Evolutionary conservation across 768 basidiomycete species (phyloP).

Genomic region (Podaxis pistillaris): DNA sequence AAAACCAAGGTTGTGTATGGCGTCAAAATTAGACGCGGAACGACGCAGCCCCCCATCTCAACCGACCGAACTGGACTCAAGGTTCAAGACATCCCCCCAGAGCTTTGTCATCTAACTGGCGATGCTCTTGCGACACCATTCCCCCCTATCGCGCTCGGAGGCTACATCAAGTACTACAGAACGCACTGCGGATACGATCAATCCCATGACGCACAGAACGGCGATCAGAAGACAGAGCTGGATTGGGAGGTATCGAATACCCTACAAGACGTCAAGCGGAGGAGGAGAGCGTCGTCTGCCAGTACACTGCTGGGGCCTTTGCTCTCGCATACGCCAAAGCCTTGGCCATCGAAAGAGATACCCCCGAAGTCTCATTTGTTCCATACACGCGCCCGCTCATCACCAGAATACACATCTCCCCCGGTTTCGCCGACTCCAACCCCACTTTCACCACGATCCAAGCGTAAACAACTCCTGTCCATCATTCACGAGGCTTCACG

Average conservation of each 20-base stretch:
- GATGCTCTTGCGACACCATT: slow-evolving; percentile 29
- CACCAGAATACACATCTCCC: slow-evolving; percentile 15
- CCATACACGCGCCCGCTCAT: slow-evolving; percentile 22
- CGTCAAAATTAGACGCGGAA: slow-evolving; percentile 11
- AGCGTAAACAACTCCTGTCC: slow-evolving; percentile 18
- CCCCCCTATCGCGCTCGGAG: slow-evolving; percentile 37
- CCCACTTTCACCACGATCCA: slow-evolving; percentile 20
- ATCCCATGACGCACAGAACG: background rate
- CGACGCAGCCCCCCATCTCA: background rate
- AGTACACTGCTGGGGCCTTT: slow-evolving; percentile 2
- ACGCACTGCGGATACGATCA: slow-evolving; percentile 14
- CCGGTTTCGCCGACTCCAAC: slow-evolving; percentile 10
- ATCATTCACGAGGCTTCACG: slow-evolving; percentile 26
- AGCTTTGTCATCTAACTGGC: slow-evolving; percentile 12
- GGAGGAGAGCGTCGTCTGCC: slow-evolving; percentile 6
- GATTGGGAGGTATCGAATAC: slow-evolving; percentile 13
- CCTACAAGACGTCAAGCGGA: slow-evolving; percentile 7
- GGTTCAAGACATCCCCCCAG: slow-evolving; percentile 9
- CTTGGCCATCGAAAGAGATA: slow-evolving; percentile 17
- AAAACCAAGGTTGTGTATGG: slow-evolving; percentile 7
- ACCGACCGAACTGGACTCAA: slow-evolving; percentile 9
- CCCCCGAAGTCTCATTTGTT: slow-evolving; percentile 20
- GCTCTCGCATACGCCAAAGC: slow-evolving; percentile 8
- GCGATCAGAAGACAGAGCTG: background rate
- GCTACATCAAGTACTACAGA: slow-evolving; percentile 41